Base-by-base conservation (phyloP, 306 rosid genomes). In the Vachellia pachyceras region DNA sequence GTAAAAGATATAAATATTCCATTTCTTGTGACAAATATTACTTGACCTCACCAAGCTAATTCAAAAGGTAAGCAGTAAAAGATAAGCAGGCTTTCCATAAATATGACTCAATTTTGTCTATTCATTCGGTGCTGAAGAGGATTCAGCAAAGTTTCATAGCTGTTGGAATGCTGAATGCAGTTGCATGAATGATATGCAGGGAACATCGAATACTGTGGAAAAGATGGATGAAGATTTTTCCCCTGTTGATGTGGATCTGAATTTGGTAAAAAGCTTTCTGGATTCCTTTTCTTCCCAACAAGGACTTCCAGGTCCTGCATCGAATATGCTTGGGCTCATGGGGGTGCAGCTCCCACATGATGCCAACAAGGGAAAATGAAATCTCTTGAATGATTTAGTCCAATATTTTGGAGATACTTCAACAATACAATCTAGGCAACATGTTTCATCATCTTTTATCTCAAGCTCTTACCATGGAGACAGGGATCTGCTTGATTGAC, bases 251-350 rank as follows among this genome's bases (percentile, higher is more conserved):
- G 98, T 90, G 79, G 99, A 96, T 82, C 91, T 93, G 74, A 96
- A 96, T 84, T 92, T 96, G 69, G 98, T 96, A 10, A 93, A 92
- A 88, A 96, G 90, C 86, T 77, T 95, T 25, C 97, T 96, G 15
- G 97, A 92, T 90, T 96, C 99, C 77, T 90, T 93, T 88, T 90
- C 97, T 68, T 87, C 93, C 81, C 99, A 96, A 83, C 93, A 93
- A 88, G 99, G 98, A 49, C 99, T 93, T 78, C 99, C 99, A 50
- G 98, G 99, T 79, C 99, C 99, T n/a, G 97, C 97, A 76, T 91
- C 99, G 65, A 96, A 93, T 85, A 85, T 93, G 82, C 97, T 96
- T 39, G 97, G 97, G 46, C 97, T 96, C 33, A 89, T 93, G 98
- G 99, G 99, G 37, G 72, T 96, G 69, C 91, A 90, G 82, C 90